phyloP scores from a whole-genome alignment of 23 red algal species.

The Gracilaria gracilis region DNA sequence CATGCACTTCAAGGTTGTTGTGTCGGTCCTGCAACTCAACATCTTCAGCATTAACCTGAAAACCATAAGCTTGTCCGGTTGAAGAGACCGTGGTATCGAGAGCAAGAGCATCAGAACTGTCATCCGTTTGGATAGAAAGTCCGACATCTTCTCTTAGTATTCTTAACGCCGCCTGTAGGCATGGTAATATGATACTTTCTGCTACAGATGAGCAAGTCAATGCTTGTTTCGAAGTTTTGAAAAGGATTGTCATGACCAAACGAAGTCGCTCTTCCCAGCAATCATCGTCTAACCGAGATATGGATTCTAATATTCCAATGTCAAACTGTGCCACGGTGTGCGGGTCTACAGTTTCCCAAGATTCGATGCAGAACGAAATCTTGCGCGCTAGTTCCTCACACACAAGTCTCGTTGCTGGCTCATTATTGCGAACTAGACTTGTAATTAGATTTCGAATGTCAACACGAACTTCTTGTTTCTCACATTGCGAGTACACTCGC shows the following conservation, averaged over 20 bases:
- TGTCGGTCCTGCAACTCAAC: not conserved
- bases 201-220: slow-evolving; percentile 56
- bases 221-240: slow-evolving; percentile 60
- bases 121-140: slow-evolving; percentile 4
- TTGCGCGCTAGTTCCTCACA: slow-evolving; percentile 55
- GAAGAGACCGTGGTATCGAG: not conserved
- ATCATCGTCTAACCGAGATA: slow-evolving; percentile 42
- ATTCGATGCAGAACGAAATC: slow-evolving; percentile 77
- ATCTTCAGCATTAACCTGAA: not conserved
- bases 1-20: not conserved
- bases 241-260: slow-evolving; percentile 71
- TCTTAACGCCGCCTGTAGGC: slow-evolving; percentile 55
- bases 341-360: slow-evolving; percentile 65
- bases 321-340: slow-evolving; percentile 66
- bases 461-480: slow-evolving; percentile 43
- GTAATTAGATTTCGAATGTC: slow-evolving; percentile 55
- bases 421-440: slow-evolving; percentile 54
- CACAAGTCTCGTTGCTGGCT: slow-evolving; percentile 48
- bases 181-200: slow-evolving; percentile 72
- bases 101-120: not conserved
- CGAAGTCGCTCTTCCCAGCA: slow-evolving; percentile 72
- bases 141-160: slow-evolving; percentile 29
- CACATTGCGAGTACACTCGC: slow-evolving; percentile 47
- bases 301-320: slow-evolving; percentile 63
- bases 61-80: not conserved